phyloP scores from a whole-genome alignment of 129 eudicot species.

The Logfia minima region DNA sequence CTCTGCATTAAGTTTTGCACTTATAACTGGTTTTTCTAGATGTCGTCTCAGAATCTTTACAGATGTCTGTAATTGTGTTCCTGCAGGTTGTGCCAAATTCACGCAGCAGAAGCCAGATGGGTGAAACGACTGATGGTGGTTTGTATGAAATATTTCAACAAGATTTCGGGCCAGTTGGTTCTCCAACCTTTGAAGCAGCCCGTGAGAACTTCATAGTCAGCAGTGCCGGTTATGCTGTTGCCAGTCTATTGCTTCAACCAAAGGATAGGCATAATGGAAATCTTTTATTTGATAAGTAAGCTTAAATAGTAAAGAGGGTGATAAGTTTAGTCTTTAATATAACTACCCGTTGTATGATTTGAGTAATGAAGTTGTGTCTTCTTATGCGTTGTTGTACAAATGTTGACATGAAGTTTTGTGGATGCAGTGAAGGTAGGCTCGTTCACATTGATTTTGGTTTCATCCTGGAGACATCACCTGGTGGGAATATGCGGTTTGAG shows the following conservation, averaged over 20 bases:
- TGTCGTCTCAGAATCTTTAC: conserved; percentile 4
- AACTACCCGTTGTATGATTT: not conserved
- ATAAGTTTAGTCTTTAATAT: not conserved
- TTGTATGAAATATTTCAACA: conserved; percentile 96
- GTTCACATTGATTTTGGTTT: conserved; percentile 98
- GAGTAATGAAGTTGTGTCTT: conserved; percentile 2
- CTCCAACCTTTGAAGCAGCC: conserved; percentile 88
- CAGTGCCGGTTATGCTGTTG: conserved; percentile 99
- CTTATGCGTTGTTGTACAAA: not conserved
- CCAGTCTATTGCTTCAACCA: conserved; percentile 95
- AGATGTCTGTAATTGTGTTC: conserved; percentile 7
- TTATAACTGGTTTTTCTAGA: not conserved
- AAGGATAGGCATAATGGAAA: conserved; percentile 99
- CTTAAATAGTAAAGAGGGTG: not conserved
- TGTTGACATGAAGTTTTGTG: conserved; percentile 21
- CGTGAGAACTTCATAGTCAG: conserved; percentile 89
- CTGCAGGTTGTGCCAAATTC: conserved; percentile 94
- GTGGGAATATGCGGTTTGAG: conserved; percentile 97
- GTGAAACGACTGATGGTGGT: conserved; percentile 99
- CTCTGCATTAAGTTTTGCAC: not conserved
- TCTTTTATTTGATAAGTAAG: conserved; percentile 89
- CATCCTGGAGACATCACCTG: conserved; percentile 95
- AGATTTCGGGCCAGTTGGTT: conserved; percentile 93
- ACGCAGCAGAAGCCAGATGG: conserved; percentile 99
- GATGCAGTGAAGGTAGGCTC: conserved; percentile 86